phyloP scores from a whole-genome alignment of 2,329 filamentous ascomycete species.

The Diplodia seriata region DNA sequence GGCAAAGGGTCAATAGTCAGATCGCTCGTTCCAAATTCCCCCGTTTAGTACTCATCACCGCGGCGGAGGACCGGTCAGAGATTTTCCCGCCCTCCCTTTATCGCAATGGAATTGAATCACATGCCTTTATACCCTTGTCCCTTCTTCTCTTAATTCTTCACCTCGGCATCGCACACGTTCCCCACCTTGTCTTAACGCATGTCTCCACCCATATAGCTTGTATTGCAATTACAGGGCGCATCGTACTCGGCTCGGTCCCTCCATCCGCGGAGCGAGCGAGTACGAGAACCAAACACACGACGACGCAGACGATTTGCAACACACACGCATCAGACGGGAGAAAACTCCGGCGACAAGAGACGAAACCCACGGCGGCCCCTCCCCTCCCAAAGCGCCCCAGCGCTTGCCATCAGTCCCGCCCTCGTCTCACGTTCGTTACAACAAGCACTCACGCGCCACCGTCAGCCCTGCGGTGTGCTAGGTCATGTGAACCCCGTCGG shows the following conservation, averaged over 20 bases:
- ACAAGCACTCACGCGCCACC: not conserved
- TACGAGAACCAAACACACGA: not conserved
- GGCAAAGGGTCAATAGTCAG: slow-evolving; percentile 4
- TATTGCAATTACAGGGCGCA: not conserved
- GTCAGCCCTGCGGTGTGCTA: not conserved
- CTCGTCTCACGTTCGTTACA: not conserved
- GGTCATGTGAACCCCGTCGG: too few relatives aligned
- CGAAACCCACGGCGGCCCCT: not conserved
- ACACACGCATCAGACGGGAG: not conserved
- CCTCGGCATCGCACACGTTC: not conserved
- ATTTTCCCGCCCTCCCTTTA: not conserved
- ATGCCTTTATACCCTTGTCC: not conserved
- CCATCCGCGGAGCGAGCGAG: not conserved
- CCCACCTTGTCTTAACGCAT: not conserved
- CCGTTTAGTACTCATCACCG: slow-evolving; percentile 1
- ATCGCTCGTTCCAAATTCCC: not conserved
- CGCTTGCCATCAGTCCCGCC: not conserved
- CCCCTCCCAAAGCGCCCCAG: too few relatives aligned
- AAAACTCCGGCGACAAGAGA: not conserved
- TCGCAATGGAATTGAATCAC: not conserved
- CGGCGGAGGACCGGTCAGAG: not conserved
- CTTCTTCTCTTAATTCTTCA: not conserved
- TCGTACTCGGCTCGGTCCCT: not conserved
- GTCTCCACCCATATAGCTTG: not conserved
- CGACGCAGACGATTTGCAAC: not conserved